These are phyloP conservation scores for Pseudopediastrum boryanum DNA, from an alignment of 139 green algal genomes.

Conservation along the genomic window DNA sequence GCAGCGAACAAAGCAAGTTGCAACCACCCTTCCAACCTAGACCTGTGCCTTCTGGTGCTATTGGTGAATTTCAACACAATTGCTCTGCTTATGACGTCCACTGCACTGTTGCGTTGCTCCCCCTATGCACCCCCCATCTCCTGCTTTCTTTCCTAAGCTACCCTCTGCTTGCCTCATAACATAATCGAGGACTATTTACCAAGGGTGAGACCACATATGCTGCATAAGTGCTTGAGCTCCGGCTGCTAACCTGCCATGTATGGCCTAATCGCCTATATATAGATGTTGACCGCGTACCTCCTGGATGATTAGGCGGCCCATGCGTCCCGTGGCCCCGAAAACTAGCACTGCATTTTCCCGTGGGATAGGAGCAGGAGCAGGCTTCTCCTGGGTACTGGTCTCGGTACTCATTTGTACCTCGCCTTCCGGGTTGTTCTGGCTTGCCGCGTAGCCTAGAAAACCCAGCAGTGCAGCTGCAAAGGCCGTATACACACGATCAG, in stretches of 20 bases:
- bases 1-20: no score
- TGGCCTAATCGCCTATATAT: not conserved
- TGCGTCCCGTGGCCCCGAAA: slow-evolving; percentile 75
- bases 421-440: not conserved
- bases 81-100: no score
- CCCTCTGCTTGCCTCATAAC: not conserved
- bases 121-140: not conserved
- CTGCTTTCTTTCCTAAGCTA: not conserved
- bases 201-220: not conserved
- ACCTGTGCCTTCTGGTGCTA: no score
- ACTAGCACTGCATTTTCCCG: slow-evolving; percentile 83
- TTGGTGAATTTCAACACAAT: no score
- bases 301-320: slow-evolving; percentile 67
- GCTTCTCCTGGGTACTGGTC: not conserved
- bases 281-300: slow-evolving; percentile 42
- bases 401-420: no score
- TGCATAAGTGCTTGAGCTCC: not conserved
- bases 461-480: slow-evolving; percentile 8
- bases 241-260: not conserved
- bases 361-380: slow-evolving; percentile 21
- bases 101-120: no score
- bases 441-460: not conserved
- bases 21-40: no score
- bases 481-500: not conserved
- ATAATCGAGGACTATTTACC: not conserved